These are phyloP conservation scores for Trichomonas tenax DNA, from an alignment of 208 protist genomes.

Conservation along the genomic window DNA sequence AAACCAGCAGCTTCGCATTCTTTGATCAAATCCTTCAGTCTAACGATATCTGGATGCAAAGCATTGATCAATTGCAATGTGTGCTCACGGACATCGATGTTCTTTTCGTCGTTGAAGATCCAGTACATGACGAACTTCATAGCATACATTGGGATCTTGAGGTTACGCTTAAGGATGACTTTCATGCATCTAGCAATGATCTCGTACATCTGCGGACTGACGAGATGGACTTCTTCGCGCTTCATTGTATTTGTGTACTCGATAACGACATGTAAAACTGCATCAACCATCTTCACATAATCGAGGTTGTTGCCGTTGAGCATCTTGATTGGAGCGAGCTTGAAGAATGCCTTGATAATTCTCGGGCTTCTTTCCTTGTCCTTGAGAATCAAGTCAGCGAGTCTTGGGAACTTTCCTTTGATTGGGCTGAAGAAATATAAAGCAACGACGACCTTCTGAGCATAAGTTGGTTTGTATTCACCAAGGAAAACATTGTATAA, in stretches of 20 bases:
- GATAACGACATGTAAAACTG: neutral
- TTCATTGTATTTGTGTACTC: neutral
- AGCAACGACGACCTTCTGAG: neutral
- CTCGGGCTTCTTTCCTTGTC: neutral
- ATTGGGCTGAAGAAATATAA: neutral
- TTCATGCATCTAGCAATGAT: neutral
- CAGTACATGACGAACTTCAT: neutral
- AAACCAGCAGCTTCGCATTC: neutral
- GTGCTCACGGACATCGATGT: neutral
- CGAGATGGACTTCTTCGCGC: neutral
- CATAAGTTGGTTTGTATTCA: neutral
- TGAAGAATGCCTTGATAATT: neutral
- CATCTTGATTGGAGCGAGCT: neutral
- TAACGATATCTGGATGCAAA: neutral
- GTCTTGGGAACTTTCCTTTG: neutral
- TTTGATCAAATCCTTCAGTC: neutral
- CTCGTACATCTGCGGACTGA: neutral
- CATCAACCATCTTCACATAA: neutral
- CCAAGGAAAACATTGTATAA: neutral
- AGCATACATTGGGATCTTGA: neutral
- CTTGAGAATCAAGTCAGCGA: neutral
- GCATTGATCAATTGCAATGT: neutral
- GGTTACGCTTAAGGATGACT: neutral
- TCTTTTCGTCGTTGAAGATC: neutral
- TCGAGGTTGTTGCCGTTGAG: neutral